Evolutionary conservation across 1,284 basidiomycete species (phyloP).

Genomic region (Termitomyces sp.): DNA sequence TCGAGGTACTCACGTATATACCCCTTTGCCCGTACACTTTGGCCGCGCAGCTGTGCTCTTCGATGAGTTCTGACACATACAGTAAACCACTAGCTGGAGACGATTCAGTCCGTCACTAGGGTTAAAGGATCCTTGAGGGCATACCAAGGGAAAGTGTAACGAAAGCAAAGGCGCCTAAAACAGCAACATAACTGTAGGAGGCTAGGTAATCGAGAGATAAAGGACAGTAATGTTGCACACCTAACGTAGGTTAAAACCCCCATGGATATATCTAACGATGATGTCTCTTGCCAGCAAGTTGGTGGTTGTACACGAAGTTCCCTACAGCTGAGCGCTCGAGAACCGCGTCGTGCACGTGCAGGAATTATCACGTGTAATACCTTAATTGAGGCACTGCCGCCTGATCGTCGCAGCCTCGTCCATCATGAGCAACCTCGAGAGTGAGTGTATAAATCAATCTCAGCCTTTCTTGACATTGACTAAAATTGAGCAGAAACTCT

Average conservation of each 20-base stretch:
- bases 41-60: conserved; percentile 81
- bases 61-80: conserved; percentile 91
- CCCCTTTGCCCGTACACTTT: conserved; percentile 77
- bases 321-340: neutral
- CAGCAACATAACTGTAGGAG: conserved; percentile 55
- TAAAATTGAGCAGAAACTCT: conserved; percentile 70
- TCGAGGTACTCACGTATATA: conserved; percentile 70
- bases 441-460: conserved; percentile 46
- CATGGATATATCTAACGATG: conserved; percentile 30
- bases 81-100: conserved; percentile 81
- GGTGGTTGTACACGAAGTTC: conserved; percentile 2
- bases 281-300: conserved; percentile 10
- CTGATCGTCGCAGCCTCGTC: conserved; percentile 10
- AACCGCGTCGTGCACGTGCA: conserved; percentile 14
- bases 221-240: conserved; percentile 21
- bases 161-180: conserved; percentile 68
- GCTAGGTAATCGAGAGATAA: neutral
- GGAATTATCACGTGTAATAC: conserved; percentile 8
- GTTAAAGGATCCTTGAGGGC: conserved; percentile 15
- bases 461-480: conserved; percentile 2
- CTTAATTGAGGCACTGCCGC: neutral
- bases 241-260: conserved; percentile 49
- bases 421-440: conserved; percentile 85
- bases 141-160: conserved; percentile 76
- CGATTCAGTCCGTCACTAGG: conserved; percentile 6